Evolutionary conservation across 2,329 filamentous ascomycete species (phyloP).

Genomic region (Orbilia ellipsospora): DNA sequence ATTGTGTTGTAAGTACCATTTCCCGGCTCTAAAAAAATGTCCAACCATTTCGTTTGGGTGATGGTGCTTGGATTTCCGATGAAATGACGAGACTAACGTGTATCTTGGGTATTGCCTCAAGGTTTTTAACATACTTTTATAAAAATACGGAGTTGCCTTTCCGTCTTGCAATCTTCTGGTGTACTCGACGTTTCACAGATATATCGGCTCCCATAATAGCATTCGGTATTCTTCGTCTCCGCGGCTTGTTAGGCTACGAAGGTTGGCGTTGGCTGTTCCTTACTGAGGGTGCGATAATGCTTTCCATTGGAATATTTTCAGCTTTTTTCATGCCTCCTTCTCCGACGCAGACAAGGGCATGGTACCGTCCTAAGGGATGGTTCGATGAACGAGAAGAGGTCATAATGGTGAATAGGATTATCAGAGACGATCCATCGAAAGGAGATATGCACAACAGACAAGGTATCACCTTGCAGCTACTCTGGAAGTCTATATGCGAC

Average conservation of each 20-base stretch:
- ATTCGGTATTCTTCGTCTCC: constrained; percentile 61
- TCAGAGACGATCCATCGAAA: constrained; percentile 69
- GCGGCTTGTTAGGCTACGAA: constrained; percentile 57
- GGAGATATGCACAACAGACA: constrained; percentile 61
- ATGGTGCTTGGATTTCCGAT: too few species aligned
- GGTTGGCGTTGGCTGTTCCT: constrained; percentile 63
- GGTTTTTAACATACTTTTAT: constrained; percentile 56
- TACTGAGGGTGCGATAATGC: constrained; percentile 62
- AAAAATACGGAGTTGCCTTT: constrained; percentile 59
- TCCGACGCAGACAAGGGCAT: constrained; percentile 66
- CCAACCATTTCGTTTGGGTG: too few species aligned
- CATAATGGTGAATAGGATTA: constrained; percentile 71
- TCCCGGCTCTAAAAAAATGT: too few species aligned
- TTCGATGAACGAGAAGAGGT: constrained; percentile 71
- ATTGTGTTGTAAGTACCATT: too few species aligned
- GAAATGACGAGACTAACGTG: not conserved
- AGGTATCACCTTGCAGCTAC: constrained; percentile 59
- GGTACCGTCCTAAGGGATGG: constrained; percentile 67
- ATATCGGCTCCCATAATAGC: constrained; percentile 61
- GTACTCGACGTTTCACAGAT: constrained; percentile 60
- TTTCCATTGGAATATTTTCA: constrained; percentile 66
- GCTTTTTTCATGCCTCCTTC: constrained; percentile 68
- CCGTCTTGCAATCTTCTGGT: constrained; percentile 63
- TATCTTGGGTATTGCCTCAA: constrained; percentile 63
- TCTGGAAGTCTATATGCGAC: constrained; percentile 61